Evolutionary conservation across 2,329 filamentous ascomycete genomes (phyloP).

Genomic region (Aspergillus terreus): DNA sequence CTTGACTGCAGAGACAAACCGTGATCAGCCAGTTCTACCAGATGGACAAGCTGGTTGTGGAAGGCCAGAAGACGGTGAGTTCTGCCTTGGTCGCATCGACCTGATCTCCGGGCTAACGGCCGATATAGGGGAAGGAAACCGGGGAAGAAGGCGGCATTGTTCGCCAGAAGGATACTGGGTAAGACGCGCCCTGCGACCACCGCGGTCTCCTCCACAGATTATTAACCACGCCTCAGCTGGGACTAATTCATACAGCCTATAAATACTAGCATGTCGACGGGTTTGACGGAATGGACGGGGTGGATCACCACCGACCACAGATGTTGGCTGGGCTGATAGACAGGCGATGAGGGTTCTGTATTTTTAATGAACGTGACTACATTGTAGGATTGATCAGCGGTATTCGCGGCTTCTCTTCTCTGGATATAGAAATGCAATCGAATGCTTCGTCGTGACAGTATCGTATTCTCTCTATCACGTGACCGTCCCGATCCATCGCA

Average conservation of each 20-base stretch:
- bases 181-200: constrained; percentile 14
- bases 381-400: constrained; percentile 9
- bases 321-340: neutral
- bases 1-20: constrained; percentile 75
- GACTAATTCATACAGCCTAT: constrained; percentile 18
- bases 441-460: neutral
- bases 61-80: constrained; percentile 74
- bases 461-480: constrained; percentile 11
- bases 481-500: constrained; percentile 7
- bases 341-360: constrained; percentile 12
- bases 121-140: constrained; percentile 44
- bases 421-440: neutral
- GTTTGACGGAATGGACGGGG: neutral
- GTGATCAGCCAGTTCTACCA: constrained; percentile 94
- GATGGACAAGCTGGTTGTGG: constrained; percentile 84
- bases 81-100: neutral
- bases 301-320: neutral
- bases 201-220: neutral
- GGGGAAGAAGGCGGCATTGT: constrained; percentile 64
- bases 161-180: constrained; percentile 78
- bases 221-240: constrained; percentile 23
- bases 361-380: constrained; percentile 17
- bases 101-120: neutral
- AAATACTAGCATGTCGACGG: neutral
- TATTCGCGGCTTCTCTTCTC: constrained; percentile 8